These are phyloP conservation scores for Steccherinum ochraceum DNA, from an alignment of 768 basidiomycete genomes.

Conservation along the genomic window DNA sequence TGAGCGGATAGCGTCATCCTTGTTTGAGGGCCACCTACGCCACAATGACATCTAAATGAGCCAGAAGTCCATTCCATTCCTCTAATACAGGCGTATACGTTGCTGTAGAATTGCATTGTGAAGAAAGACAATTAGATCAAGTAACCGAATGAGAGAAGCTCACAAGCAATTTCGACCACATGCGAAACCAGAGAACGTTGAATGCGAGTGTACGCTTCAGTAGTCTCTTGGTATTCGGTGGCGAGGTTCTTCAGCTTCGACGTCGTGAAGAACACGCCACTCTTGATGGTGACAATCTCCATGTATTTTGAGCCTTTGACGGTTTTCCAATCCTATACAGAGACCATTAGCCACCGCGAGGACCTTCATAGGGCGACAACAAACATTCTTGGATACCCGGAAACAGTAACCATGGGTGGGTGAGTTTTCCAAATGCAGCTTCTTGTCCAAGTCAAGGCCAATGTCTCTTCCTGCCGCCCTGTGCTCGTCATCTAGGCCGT, in stretches of 20 bases:
- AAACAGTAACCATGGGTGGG: slow-evolving; percentile 89
- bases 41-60: slow-evolving; percentile 86
- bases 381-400: slow-evolving; percentile 76
- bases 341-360: not conserved
- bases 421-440: slow-evolving; percentile 91
- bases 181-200: slow-evolving; percentile 87
- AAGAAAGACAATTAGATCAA: not conserved
- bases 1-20: not conserved
- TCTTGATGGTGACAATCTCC: slow-evolving; percentile 80
- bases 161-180: slow-evolving; percentile 88
- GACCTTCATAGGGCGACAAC: not conserved
- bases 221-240: slow-evolving; percentile 63
- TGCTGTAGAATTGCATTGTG: slow-evolving; percentile 37
- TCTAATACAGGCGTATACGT: slow-evolving; percentile 91
- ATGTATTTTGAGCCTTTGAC: slow-evolving; percentile 66
- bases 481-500: slow-evolving; percentile 82
- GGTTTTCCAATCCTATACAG: slow-evolving; percentile 66
- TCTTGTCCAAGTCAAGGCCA: slow-evolving; percentile 84
- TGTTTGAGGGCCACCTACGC: slow-evolving; percentile 42
- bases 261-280: slow-evolving; percentile 88
- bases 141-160: slow-evolving; percentile 15
- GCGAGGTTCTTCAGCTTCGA: slow-evolving; percentile 62
- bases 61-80: slow-evolving; percentile 73
- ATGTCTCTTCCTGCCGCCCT: slow-evolving; percentile 60
- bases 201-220: slow-evolving; percentile 61